A percentile compares a stretch with the other conserved stretches of the same genome.
Evolutionary conservation across 345 rosid genomes (phyloP).

Genomic region (Corchorus capsularis): DNA sequence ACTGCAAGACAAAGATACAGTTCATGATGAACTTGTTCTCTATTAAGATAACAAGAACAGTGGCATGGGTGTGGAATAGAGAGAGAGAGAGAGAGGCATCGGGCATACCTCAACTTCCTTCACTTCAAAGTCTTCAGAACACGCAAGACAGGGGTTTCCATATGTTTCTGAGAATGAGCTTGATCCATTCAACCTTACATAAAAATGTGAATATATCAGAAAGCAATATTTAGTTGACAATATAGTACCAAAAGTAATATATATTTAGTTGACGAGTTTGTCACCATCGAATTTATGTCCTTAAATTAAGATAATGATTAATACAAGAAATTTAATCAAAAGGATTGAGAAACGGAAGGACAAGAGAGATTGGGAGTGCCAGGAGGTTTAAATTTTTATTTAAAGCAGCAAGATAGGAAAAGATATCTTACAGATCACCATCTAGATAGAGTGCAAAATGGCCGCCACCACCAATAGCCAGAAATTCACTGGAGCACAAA

Average conservation of each 20-base stretch:
- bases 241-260: too few relatives aligned
- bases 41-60: background rate
- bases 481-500: conserved; percentile 70
- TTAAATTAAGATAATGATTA: too few relatives aligned
- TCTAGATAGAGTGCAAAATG: conserved; percentile 93
- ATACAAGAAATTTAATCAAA: too few relatives aligned
- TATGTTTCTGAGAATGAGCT: conserved; percentile 93
- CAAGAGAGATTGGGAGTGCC: background rate
- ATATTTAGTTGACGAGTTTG: too few relatives aligned
- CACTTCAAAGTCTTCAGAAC: conserved; percentile 79
- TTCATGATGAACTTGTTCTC: background rate
- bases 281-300: background rate
- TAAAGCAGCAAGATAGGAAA: background rate
- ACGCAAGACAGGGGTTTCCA: conserved; percentile 87
- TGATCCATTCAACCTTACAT: conserved; percentile 74
- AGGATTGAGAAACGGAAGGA: too few relatives aligned
- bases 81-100: background rate
- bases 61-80: background rate
- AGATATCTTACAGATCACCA: conserved; percentile 70
- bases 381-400: background rate
- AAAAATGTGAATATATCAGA: conserved; percentile 15
- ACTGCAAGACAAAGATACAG: conserved; percentile 40
- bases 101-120: conserved; percentile 83
- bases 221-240: background rate
- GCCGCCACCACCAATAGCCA: conserved; percentile 96